Evolutionary conservation across 2,329 filamentous ascomycete species (phyloP).

Genomic region (Sordariomycetes sp.): DNA sequence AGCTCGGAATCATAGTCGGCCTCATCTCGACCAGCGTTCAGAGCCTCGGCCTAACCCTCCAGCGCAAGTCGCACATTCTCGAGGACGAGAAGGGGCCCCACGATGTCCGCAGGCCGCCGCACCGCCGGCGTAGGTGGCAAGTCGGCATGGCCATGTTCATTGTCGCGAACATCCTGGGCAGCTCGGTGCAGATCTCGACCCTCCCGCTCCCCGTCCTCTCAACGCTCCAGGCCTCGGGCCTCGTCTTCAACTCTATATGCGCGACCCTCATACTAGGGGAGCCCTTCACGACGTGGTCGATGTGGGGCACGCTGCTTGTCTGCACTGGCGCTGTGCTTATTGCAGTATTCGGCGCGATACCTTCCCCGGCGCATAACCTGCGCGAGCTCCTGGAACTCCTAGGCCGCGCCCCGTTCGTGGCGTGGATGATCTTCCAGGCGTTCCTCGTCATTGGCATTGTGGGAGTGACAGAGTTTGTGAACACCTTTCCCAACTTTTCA

Average conservation of each 20-base stretch:
- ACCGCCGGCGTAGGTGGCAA: constrained; percentile 88
- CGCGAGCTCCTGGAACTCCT: constrained; percentile 69
- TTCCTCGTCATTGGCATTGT: constrained; percentile 60
- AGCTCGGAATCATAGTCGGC: constrained; percentile 90
- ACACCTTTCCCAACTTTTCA: constrained; percentile 22
- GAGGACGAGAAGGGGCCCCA: constrained; percentile 85
- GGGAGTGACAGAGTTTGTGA: constrained; percentile 43
- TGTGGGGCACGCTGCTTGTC: constrained; percentile 79
- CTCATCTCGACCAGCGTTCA: constrained; percentile 89
- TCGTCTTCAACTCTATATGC: constrained; percentile 98
- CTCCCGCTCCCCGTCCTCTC: constrained; percentile 88
- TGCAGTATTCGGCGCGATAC: constrained; percentile 85
- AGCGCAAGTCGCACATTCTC: constrained; percentile 95
- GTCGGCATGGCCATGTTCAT: constrained; percentile 96
- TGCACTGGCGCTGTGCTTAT: constrained; percentile 83
- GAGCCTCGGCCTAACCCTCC: constrained; percentile 85
- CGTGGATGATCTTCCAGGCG: constrained; percentile 78
- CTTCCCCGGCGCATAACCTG: constrained; percentile 81
- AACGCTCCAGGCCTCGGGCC: constrained; percentile 84
- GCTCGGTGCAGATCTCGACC: constrained; percentile 94
- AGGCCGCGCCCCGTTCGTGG: constrained; percentile 59
- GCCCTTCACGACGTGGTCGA: constrained; percentile 88
- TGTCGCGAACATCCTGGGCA: constrained; percentile 84
- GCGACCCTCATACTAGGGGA: constrained; percentile 86
- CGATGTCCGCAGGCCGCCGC: constrained; percentile 71